Percentiles rank a stretch among this genome's conserved stretches.
Conservation (phyloP, 441 rosid species). For the Eruca vesicaria region DNA sequence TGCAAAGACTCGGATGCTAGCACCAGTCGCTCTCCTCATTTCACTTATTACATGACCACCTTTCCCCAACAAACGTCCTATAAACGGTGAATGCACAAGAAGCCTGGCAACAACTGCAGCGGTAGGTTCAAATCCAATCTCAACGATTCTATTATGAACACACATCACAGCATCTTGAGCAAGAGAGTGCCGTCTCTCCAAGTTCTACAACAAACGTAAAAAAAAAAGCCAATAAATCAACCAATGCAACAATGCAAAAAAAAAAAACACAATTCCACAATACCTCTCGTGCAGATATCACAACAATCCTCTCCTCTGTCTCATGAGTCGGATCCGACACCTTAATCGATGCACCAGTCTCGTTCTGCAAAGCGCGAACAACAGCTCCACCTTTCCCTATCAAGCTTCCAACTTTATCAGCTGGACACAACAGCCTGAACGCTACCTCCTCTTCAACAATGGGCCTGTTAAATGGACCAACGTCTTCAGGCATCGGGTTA, state of each 20-base stretch:
- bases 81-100: constrained; percentile 53
- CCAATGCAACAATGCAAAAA: background rate
- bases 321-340: constrained; percentile 51
- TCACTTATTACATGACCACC: constrained; percentile 56
- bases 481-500: constrained; percentile 45
- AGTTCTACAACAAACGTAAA: constrained; percentile 40
- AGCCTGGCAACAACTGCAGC: constrained; percentile 59
- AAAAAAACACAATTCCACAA: background rate
- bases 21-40: constrained; percentile 66
- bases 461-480: constrained; percentile 46
- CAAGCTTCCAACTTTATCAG: constrained; percentile 66
- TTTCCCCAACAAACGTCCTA: constrained; percentile 58
- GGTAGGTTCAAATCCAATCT: constrained; percentile 67
- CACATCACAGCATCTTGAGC: constrained; percentile 66
- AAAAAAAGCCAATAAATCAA: background rate
- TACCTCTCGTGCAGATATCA: constrained; percentile 67
- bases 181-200: constrained; percentile 55
- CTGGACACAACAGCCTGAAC: constrained; percentile 57
- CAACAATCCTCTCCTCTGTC: constrained; percentile 54
- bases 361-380: constrained; percentile 51
- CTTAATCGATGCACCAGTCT: constrained; percentile 62
- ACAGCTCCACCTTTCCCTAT: constrained; percentile 72
- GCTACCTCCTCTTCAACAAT: constrained; percentile 54
- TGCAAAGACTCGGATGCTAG: constrained; percentile 50
- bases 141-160: constrained; percentile 56